Conservation (phyloP, 257 asterid genomes). For the Solanum acaule region DNA sequence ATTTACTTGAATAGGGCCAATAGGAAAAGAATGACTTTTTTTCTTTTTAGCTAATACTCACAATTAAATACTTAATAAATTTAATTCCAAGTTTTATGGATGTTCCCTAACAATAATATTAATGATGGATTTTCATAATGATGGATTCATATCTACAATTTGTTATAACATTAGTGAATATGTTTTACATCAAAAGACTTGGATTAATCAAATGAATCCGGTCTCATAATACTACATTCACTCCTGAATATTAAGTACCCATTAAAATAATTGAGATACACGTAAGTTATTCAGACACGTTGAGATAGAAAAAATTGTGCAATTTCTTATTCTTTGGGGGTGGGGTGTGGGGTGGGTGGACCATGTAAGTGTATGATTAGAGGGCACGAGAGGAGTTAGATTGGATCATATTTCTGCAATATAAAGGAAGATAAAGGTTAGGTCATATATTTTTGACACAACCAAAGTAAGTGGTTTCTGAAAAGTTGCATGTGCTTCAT, state of each 20-base stretch:
- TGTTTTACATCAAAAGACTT: not conserved
- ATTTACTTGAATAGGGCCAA: not conserved
- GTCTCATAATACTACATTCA: not conserved
- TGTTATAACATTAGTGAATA: not conserved
- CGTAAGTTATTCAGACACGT: not conserved
- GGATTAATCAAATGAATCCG: not conserved
- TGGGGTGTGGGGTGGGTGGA: not conserved
- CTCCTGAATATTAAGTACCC: not conserved
- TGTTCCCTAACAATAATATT: not conserved
- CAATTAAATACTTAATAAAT: not conserved
- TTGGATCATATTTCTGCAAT: not conserved
- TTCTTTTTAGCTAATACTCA: not conserved
- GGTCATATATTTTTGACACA: constrained; percentile 2
- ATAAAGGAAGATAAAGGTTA: constrained; percentile 10
- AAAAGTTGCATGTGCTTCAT: constrained; percentile 19
- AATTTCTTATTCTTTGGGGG: not conserved
- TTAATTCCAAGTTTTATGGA: not conserved
- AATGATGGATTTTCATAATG: too few species aligned
- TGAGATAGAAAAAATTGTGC: not conserved
- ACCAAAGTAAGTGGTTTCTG: constrained; percentile 16
- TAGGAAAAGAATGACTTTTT: not conserved
- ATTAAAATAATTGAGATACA: not conserved
- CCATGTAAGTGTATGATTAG: constrained; percentile 4
- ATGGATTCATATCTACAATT: not conserved
- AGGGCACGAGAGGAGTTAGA: not conserved